Percentiles rank a stretch among this genome's conserved stretches.
Conservation (phyloP, 331 rosid genomes). For the Quercus lobata region DNA sequence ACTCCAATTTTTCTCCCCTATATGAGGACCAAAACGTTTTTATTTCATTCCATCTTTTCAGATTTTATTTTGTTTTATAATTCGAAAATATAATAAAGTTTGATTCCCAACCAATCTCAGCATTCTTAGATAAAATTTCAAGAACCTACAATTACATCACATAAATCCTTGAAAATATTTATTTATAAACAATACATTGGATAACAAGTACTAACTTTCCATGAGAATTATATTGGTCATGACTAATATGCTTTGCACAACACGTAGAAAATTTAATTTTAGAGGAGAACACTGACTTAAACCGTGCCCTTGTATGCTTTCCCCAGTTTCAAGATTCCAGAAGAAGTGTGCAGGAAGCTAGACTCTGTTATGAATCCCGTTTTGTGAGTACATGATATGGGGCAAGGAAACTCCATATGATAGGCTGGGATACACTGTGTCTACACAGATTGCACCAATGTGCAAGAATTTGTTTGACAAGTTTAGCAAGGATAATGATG, state of each 20-base stretch:
- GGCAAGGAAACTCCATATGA: too few relatives aligned
- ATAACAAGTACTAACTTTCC: not conserved
- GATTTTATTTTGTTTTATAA: not conserved
- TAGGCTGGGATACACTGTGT: too few relatives aligned
- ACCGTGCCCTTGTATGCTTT: too few relatives aligned
- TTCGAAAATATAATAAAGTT: not conserved
- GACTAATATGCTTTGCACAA: not conserved
- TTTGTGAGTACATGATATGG: too few relatives aligned
- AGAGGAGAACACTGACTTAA: not conserved
- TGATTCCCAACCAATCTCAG: not conserved
- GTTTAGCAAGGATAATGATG: too few relatives aligned
- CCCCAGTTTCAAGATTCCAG: too few relatives aligned
- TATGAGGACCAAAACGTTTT: not conserved
- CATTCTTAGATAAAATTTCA: not conserved
- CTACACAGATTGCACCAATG: too few relatives aligned
- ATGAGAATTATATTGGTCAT: not conserved
- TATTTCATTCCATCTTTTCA: not conserved
- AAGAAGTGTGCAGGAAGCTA: too few relatives aligned
- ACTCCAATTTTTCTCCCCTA: not conserved
- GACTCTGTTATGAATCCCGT: too few relatives aligned
- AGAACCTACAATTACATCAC: not conserved
- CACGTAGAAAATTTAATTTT: not conserved
- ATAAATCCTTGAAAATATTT: not conserved
- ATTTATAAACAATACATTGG: not conserved
- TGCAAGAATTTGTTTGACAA: too few relatives aligned